These are phyloP conservation scores for Sporothrix dimorphospora DNA, from an alignment of 2,329 filamentous ascomycete genomes.

Conservation along the genomic window DNA sequence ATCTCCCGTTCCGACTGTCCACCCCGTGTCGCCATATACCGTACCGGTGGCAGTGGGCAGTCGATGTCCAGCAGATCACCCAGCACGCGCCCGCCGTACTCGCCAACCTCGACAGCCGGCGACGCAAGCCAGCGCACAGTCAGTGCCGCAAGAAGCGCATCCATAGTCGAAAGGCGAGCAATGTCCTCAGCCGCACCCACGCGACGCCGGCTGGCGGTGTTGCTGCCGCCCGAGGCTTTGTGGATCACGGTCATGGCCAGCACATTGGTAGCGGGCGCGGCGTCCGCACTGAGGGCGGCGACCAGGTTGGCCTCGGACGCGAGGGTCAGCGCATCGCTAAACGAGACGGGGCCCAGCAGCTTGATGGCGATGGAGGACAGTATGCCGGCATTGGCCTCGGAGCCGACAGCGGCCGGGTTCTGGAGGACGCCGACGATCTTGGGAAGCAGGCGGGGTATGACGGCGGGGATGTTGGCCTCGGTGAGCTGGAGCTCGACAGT, in stretches of 20 bases:
- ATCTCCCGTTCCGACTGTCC: slow-evolving; percentile 7
- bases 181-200: slow-evolving; percentile 44
- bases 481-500: slow-evolving; percentile 62
- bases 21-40: neutral
- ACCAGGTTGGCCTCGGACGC: slow-evolving; percentile 56
- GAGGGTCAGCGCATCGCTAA: slow-evolving; percentile 55
- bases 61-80: slow-evolving; percentile 60
- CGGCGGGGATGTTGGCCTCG: slow-evolving; percentile 57
- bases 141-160: slow-evolving; percentile 52
- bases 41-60: slow-evolving; percentile 47
- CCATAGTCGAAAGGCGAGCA: slow-evolving; percentile 54
- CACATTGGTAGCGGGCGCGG: slow-evolving; percentile 60
- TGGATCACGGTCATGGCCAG: slow-evolving; percentile 60
- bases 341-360: slow-evolving; percentile 57
- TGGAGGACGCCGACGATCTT: slow-evolving; percentile 57
- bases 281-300: slow-evolving; percentile 56
- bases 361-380: slow-evolving; percentile 59
- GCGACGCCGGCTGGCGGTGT: neutral
- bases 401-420: slow-evolving; percentile 41
- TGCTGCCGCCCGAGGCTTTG: slow-evolving; percentile 51
- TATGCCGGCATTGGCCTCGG: slow-evolving; percentile 36
- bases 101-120: slow-evolving; percentile 58
- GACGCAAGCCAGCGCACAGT: slow-evolving; percentile 57
- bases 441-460: slow-evolving; percentile 58
- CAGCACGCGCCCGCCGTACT: slow-evolving; percentile 55